Evolutionary conservation across 768 basidiomycete genomes (phyloP), one percentile per base, ranked within the genome.

Genomic region (Mrakia blollopis): DNA sequence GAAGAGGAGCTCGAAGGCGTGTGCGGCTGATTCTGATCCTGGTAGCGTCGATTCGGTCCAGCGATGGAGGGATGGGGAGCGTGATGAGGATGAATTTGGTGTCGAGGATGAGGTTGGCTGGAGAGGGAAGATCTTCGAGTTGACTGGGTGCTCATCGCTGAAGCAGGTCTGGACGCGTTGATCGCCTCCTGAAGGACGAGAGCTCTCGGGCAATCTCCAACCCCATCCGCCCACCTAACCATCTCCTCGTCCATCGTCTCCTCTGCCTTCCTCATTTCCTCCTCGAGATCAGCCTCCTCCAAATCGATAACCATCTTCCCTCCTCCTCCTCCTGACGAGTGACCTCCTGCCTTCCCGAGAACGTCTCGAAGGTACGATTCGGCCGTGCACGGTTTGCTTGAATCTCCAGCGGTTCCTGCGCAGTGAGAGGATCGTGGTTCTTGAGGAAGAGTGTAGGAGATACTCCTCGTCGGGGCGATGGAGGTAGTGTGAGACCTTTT

Each of bases 311-410:
- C 21, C 52, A 37, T 35, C 39, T 52, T 18, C 60, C 52, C 32
- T 13, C 30, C 50, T 18, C 52, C 32, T 13, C 30, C 50, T 18
- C 32, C 35, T 18, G 21, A 25, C 21, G 52, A 18, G 50, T 9
- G 28, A 13, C 52, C 60, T 41, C 60, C 72, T 11, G 72, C 44
- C 72, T 72, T 72, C 44, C 50, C 72, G 72, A 72, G 72, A 9
- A 72, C 50, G 52, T 47, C 72, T 18, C 72, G 72, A 30, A 72
- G 72, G 32, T 21, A 32, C 35, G 28, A 35, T 32, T 72, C 72
- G 35, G 72, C 72, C 21, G 65, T 68, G 35, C 35, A 41, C 8
- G 61, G n/a, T 37, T 25, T 35, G 5, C 37, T 72, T 11, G 32
- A 35, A 30, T 72, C 70, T 52, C 44, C n/a, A 8, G 47, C 32